phyloP scores from a whole-genome alignment of 345 rosid species.

The Dovyalis caffra region DNA sequence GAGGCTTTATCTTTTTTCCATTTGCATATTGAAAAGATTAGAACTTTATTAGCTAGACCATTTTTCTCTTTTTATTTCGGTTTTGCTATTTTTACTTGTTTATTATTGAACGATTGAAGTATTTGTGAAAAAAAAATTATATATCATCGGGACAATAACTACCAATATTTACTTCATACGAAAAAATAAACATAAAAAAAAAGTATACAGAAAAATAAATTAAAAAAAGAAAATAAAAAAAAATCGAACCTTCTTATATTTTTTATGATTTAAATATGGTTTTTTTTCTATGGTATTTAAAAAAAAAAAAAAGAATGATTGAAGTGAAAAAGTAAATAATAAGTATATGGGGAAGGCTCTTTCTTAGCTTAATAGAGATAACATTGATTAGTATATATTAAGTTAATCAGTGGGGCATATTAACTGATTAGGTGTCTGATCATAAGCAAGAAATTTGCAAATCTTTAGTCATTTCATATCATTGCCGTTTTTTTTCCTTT shows the following conservation, averaged over 20 bases:
- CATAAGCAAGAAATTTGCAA: neutral
- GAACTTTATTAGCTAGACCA: neutral
- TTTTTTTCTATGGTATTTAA: too few relatives aligned
- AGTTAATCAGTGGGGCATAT: neutral
- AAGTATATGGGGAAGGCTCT: neutral
- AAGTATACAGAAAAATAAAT: too few relatives aligned
- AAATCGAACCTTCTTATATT: too few relatives aligned
- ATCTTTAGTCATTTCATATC: neutral
- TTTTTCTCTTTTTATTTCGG: neutral
- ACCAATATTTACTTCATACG: too few relatives aligned
- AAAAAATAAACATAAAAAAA: too few relatives aligned
- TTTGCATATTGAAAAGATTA: neutral
- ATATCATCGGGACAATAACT: too few relatives aligned
- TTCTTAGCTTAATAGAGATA: neutral
- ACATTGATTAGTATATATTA: neutral
- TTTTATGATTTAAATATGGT: too few relatives aligned
- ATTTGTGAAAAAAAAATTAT: neutral
- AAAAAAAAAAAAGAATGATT: too few relatives aligned
- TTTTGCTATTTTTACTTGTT: neutral
- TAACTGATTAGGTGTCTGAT: neutral
- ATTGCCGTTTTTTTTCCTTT: neutral
- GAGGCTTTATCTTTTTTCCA: neutral
- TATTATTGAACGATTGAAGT: neutral
- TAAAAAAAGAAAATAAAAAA: too few relatives aligned
- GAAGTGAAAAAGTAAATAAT: too few relatives aligned